A percentile compares a stretch with the other conserved stretches of the same genome.
These are phyloP conservation scores for Talaromyces trachyspermus DNA, from an alignment of 495 filamentous ascomycete genomes.

Conservation along the genomic window DNA sequence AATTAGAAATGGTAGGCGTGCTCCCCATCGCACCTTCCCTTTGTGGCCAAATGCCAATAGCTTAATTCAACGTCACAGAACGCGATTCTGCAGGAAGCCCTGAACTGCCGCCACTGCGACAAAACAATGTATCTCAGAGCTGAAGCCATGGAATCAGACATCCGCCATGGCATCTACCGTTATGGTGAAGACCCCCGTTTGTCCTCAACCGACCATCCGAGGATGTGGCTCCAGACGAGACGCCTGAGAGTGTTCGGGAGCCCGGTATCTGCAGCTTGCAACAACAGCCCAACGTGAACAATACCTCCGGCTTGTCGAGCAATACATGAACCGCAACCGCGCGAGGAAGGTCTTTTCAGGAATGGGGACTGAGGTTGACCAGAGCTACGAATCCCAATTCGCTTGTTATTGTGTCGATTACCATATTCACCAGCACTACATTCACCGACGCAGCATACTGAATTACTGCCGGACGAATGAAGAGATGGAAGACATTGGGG, in stretches of 20 bases:
- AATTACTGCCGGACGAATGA: constrained; percentile 21
- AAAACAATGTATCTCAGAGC: constrained; percentile 11
- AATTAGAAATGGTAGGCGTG: constrained; percentile 10
- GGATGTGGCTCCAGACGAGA: constrained; percentile 9
- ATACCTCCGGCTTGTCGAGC: constrained; percentile 1
- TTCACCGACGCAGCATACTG: constrained; percentile 16
- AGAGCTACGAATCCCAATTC: constrained; percentile 10
- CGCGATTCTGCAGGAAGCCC: constrained; percentile 24
- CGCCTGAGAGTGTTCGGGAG: constrained; percentile 13
- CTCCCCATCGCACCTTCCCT: not conserved
- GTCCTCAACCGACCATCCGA: constrained; percentile 9
- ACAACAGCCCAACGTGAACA: constrained; percentile 16
- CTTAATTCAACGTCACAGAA: constrained; percentile 3
- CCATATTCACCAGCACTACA: constrained; percentile 30
- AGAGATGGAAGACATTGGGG: constrained; percentile 20
- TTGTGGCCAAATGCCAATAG: no score
- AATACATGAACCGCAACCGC: not conserved
- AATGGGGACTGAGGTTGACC: not conserved
- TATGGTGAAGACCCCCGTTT: constrained; percentile 20
- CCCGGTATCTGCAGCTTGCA: constrained; percentile 14
- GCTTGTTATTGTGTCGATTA: constrained; percentile 29
- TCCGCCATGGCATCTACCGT: constrained; percentile 15
- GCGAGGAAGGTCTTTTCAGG: not conserved
- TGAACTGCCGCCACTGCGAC: constrained; percentile 22
- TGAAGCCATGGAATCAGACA: constrained; percentile 19